Evolutionary conservation across 116 monocot species (phyloP).

Genomic region (Trichopus zeylanicus): DNA sequence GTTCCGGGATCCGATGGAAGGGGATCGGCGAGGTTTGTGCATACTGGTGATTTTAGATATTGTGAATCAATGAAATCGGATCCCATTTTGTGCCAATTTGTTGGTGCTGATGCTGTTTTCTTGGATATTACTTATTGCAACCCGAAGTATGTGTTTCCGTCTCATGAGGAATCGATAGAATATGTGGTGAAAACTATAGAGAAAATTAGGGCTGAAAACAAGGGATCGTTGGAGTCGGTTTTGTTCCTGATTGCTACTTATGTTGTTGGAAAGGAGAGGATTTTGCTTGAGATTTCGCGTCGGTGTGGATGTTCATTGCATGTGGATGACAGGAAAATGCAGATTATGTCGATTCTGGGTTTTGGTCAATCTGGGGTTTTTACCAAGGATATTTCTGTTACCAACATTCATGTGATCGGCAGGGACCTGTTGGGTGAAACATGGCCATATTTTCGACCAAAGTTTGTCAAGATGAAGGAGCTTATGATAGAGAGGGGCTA

Average conservation of each 20-base stretch:
- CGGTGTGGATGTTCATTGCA: conserved; percentile 47
- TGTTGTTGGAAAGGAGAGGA: conserved; percentile 86
- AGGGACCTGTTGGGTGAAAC: conserved; percentile 94
- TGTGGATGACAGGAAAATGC: conserved; percentile 72
- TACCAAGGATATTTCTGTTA: conserved; percentile 54
- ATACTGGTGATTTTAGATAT: conserved; percentile 88
- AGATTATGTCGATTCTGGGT: conserved; percentile 55
- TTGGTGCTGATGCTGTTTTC: conserved; percentile 80
- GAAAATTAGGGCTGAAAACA: conserved; percentile 28
- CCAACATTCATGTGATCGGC: conserved; percentile 69
- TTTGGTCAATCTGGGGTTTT: conserved; percentile 45
- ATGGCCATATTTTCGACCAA: conserved; percentile 93
- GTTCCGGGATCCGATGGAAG: conserved; percentile 9
- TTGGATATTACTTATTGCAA: conserved; percentile 92
- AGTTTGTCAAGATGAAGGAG: conserved; percentile 88
- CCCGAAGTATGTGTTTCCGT: conserved; percentile 70
- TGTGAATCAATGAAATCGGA: conserved; percentile 59
- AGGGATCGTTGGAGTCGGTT: conserved; percentile 18
- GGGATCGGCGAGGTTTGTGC: conserved; percentile 49
- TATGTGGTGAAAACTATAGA: conserved; percentile 52
- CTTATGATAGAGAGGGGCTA: conserved; percentile 74
- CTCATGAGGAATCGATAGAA: conserved; percentile 73
- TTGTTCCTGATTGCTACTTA: conserved; percentile 79
- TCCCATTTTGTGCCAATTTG: conserved; percentile 34
- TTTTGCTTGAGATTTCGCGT: conserved; percentile 76